A percentile compares a stretch with the other conserved stretches of the same genome.
phyloP scores from a whole-genome alignment of 2,329 filamentous ascomycete genomes.

The Neofusicoccum parvum region DNA sequence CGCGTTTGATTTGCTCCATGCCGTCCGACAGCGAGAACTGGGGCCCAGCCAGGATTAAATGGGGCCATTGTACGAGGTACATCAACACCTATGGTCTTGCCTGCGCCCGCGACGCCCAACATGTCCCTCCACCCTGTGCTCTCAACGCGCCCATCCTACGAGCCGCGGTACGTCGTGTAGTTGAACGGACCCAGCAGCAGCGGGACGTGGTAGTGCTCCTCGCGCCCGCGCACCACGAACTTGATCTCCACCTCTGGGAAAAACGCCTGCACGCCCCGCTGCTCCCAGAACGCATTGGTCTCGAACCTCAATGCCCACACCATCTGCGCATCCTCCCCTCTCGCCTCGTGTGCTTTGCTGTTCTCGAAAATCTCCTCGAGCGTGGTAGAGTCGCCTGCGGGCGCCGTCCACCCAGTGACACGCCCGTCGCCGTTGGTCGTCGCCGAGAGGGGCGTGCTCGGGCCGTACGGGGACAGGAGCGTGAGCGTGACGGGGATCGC shows the following conservation, averaged over 20 bases:
- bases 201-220: conserved; percentile 78
- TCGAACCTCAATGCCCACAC: conserved; percentile 73
- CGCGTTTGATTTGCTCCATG: background rate
- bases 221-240: conserved; percentile 51
- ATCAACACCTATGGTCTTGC: background rate
- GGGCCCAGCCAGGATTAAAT: background rate
- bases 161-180: conserved; percentile 81
- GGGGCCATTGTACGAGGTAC: background rate
- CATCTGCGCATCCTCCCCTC: conserved; percentile 44
- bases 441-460: conserved; percentile 31
- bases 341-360: conserved; percentile 26
- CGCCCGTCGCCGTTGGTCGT: conserved; percentile 76
- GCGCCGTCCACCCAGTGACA: conserved; percentile 62
- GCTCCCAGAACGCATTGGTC: conserved; percentile 70
- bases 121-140: background rate
- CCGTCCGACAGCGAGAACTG: background rate
- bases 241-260: conserved; percentile 60
- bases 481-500: conserved; percentile 68
- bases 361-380: conserved; percentile 22
- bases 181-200: conserved; percentile 76
- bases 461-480: conserved; percentile 40
- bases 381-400: conserved; percentile 14
- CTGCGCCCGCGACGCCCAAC: background rate
- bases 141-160: conserved; percentile 44
- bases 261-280: conserved; percentile 56